Base-by-base conservation (phyloP, 1,284 basidiomycete genomes). In the Ustilago bromivora region DNA sequence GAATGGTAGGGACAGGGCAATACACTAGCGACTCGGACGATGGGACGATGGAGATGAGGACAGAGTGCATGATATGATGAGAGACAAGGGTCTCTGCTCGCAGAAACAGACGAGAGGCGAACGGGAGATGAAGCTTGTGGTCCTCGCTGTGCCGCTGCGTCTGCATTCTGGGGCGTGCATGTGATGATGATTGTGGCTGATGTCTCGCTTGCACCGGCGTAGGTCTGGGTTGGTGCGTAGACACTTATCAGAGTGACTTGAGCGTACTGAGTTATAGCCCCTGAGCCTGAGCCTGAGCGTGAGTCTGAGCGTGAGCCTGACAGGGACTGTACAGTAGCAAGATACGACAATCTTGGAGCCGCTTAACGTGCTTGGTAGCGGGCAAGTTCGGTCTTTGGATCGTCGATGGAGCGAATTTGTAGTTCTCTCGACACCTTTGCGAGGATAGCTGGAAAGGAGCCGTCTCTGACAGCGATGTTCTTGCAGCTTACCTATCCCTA, bases 31-130 rank as follows among this genome's bases (percentile, higher is more conserved):
- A 11, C 10, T 40, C 10, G 11, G 38, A 17, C 2, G 38, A 11
- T 10, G 46, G 23, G 46, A 23, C 15, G 46, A 5, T 51, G 49
- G n/a, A 31, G 46, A 23, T 49, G 3, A 49, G 28, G 4, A 17
- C 2, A 9, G n/a, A 31, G 49, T 7, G 8, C 49, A 12, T 10
- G 49, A n/a, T 12, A 10, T 28, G 34, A n/a, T 9, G 19, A 46
- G 61, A 55, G 61, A 62, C 61, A 62, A 62, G 61, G 53, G 60
- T 55, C 41, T 28, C 43, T 62, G 49, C 46, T 60, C 49, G 49
- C 58, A 60, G 49, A 54, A 54, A 17, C 52, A 46, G 43, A 46
- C 7, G 10, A 28, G 23, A 28, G 23, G 23, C 3, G 3, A 28
- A 28, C 3, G 23, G 3, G 40, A 41, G 13, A 41, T 41, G 13